These are phyloP conservation scores for Thielaviopsis punctulata DNA, from an alignment of 2,329 filamentous ascomycete genomes.

Conservation along the genomic window DNA sequence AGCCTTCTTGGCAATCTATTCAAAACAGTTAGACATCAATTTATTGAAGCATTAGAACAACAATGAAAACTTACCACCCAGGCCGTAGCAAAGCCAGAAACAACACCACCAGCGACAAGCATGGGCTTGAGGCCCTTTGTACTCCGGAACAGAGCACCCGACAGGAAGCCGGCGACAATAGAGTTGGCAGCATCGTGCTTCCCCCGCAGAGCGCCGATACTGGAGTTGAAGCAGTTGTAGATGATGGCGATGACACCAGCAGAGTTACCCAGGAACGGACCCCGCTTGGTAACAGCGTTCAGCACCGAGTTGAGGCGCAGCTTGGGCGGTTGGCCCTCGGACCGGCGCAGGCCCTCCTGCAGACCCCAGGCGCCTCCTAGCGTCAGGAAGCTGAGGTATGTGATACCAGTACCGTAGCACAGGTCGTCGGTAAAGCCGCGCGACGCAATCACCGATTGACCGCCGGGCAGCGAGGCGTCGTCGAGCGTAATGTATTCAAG, in stretches of 20 bases:
- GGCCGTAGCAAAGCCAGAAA: constrained; percentile 64
- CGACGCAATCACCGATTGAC: constrained; percentile 76
- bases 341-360: constrained; percentile 70
- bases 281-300: constrained; percentile 82
- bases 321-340: constrained; percentile 65
- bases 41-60: not conserved
- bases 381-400: constrained; percentile 74
- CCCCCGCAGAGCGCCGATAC: constrained; percentile 59
- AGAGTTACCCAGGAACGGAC: constrained; percentile 90
- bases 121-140: constrained; percentile 80
- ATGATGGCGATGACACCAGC: constrained; percentile 90
- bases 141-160: constrained; percentile 92
- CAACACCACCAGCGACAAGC: constrained; percentile 84
- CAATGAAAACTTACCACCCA: constrained; percentile 61
- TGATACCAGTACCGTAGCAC: constrained; percentile 91
- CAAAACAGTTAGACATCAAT: constrained; percentile 4
- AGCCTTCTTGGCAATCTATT: constrained; percentile 12
- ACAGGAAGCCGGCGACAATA: constrained; percentile 66
- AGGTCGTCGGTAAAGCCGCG: constrained; percentile 96
- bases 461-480: constrained; percentile 71
- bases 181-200: constrained; percentile 87
- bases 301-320: constrained; percentile 84
- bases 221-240: constrained; percentile 86
- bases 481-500: constrained; percentile 92
- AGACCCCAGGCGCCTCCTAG: constrained; percentile 85